phyloP scores from a whole-genome alignment of 306 rosid species.

The Crataegus laevigata region DNA sequence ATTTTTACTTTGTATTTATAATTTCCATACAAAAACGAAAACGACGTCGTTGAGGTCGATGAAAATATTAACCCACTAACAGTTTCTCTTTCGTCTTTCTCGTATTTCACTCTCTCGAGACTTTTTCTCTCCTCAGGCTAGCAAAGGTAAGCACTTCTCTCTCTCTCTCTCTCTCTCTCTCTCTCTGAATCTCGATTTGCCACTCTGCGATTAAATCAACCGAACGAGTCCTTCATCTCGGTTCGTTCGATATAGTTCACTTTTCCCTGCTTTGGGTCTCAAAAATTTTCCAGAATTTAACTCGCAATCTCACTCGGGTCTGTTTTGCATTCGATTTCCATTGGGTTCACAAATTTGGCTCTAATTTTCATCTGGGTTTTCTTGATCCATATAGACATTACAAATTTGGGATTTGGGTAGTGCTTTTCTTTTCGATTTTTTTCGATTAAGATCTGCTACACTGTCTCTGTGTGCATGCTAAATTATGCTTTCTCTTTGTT shows the following conservation, averaged over 20 bases:
- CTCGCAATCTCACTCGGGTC: slow-evolving; percentile 5
- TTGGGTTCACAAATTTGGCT: neutral
- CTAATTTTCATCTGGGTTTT: neutral
- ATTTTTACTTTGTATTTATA: neutral
- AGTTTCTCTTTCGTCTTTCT: neutral
- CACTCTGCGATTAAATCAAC: neutral
- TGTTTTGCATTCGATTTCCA: neutral
- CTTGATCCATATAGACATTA: neutral
- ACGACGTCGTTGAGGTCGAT: neutral
- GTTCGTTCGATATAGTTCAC: neutral
- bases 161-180: neutral
- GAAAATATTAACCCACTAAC: neutral
- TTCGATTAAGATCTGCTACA: slow-evolving; percentile 5
- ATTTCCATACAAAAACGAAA: neutral
- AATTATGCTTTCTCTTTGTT: neutral
- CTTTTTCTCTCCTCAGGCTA: neutral
- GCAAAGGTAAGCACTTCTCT: neutral
- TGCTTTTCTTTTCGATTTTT: neutral
- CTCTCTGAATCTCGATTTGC: slow-evolving; percentile 1
- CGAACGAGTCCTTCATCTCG: neutral
- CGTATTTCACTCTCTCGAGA: neutral
- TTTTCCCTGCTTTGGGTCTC: neutral
- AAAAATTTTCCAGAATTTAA: neutral
- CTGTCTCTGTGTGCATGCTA: neutral
- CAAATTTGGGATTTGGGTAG: neutral